Evolutionary conservation across 768 basidiomycete genomes (phyloP), one percentile per base, ranked within the genome.

Genomic region (Hypholoma sublateritium): DNA sequence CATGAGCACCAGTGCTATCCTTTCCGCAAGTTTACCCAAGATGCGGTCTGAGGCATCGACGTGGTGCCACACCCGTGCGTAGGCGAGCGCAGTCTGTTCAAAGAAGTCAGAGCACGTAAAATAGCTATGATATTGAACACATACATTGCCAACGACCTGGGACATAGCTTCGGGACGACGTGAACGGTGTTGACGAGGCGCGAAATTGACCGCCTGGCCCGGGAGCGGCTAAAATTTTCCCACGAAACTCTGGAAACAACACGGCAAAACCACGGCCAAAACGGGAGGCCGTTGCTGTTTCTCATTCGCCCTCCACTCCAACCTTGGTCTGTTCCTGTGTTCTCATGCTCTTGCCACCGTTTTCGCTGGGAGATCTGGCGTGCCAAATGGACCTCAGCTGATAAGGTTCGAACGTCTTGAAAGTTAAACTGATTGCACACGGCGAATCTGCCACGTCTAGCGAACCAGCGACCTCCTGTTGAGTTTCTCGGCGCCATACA

Each of bases 1-100:
- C 96, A 98, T 98, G 45, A 99, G 81, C 32, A 95, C 94, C 56
- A 93, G 83, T 3, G 97, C 96, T 64, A 99, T 97, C 35, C 93
- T 83, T 65, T 91, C 88, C 5, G 97, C 95, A 9, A 98, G 82
- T 78, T 95, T 93, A 69, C 97, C 97, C 16, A 98, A 80, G n/a
- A 95, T 78, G 37, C 95, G 86, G 64, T 92, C 91, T 9, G 89
- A 81, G 12, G 95, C 95, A 65, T 96, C 89, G 60, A 94, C 93
- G 59, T 92, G 91, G 70, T 98, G 94, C 97, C 96, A 99, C 44
- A 94, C 87, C 45, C 95, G 81, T n/a, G 93, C 89, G 65, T 93
- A 95, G 0, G 94, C 95, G 61, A 98, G 85, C 1, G 88, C 90
- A n/a, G 97, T 96, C 95, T 98, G 63, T 39, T 37, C 17, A 16